Base-by-base conservation (phyloP, 139 green algal species). In the Chlamydomonas schloesseri region DNA sequence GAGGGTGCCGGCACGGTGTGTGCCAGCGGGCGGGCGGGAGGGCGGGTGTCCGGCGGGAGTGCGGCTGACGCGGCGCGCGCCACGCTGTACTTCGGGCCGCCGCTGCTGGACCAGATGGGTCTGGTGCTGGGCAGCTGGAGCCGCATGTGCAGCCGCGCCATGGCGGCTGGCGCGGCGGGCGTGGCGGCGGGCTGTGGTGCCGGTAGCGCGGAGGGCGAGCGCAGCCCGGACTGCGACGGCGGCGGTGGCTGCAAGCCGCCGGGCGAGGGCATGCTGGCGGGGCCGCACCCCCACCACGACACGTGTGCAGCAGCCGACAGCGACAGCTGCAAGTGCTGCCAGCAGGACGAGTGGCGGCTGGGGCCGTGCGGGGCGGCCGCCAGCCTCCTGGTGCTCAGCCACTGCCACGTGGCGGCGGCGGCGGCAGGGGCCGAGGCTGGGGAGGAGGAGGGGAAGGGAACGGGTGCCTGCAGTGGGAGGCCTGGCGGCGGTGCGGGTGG, bases 341-440 rank as follows among this genome's bases (percentile, higher is more conserved):
- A 77, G 67, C 80, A 86, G 47, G 68, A 78, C 31, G 67, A 78
- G 69, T 86, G 68, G 68, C 50, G 33, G 53, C 80, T 86, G 5
- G 80, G 80, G 3, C 6, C 29, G 6, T 78, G 24, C n/a, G n/a
- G n/a, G n/a, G n/a, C n/a, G n/a, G n/a, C n/a, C 42, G 31, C 18
- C 42, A 50, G 42, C 42, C 33, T 86, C 6, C 53, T 70, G 26
- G 80, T 86, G 24, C 33, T 86, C 3, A 78, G 68, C 50, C 80
- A 86, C 67, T 58, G 50, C 33, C 29, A 26, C 31, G 1, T 78
- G 8, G 67, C 31, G 3, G 29, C 50, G n/a, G n/a, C 24, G 13
- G 6, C 10, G 29, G 42, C 15, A 29, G 17, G 17, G 34, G 34
- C 6, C 13, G 6, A 10, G 58, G 58, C 58, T 14, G 58, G 8